Conservation (phyloP, 371 early-diverging fungal species). For the Syncephalastrum sp. region DNA sequence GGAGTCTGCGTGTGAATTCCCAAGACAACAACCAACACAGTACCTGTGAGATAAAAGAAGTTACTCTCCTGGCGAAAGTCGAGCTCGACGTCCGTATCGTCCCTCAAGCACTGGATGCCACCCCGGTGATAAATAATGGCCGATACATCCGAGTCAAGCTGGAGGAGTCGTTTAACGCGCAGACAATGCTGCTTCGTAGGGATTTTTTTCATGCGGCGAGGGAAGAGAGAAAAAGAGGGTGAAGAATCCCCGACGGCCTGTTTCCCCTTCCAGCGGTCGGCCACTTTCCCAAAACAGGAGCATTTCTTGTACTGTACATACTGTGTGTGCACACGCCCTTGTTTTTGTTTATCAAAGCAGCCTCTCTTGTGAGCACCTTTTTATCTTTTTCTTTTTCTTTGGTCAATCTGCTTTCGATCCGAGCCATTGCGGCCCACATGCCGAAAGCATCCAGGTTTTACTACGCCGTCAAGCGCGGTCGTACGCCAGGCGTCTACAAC, state of each 20-base stretch:
- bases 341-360: neutral
- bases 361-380: neutral
- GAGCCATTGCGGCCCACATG: neutral
- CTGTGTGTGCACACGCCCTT: neutral
- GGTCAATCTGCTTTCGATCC: neutral
- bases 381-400: neutral
- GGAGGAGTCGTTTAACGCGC: slow-evolving; percentile 20
- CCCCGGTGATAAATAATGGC: slow-evolving; percentile 41
- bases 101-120: slow-evolving; percentile 24
- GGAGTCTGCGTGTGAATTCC: neutral
- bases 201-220: slow-evolving; percentile 9
- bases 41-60: slow-evolving; percentile 58
- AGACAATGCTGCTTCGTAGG: slow-evolving; percentile 28
- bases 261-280: neutral
- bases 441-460: slow-evolving; percentile 14
- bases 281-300: neutral
- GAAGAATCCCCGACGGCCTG: no score
- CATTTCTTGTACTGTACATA: neutral
- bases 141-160: slow-evolving; percentile 1
- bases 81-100: slow-evolving; percentile 55
- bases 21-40: neutral
- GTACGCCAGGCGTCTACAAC: slow-evolving; percentile 52
- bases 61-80: slow-evolving; percentile 58
- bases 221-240: no score
- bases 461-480: slow-evolving; percentile 65